phyloP scores from a whole-genome alignment of 805 yeast genomes.

The Candida ortonii region DNA sequence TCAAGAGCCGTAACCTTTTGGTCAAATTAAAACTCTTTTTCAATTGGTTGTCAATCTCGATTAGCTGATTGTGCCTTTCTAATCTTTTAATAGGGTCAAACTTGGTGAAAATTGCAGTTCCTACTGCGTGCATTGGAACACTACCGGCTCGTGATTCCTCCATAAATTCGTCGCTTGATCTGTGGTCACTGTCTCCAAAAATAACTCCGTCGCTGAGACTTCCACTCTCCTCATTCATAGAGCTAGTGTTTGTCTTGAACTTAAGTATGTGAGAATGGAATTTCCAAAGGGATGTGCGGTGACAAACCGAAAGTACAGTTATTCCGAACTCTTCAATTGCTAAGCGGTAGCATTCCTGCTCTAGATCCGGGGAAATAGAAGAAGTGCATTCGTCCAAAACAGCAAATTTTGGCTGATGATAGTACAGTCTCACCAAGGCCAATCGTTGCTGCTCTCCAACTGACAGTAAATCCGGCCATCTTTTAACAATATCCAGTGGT shows the following conservation, averaged over 20 bases:
- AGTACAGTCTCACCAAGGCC: slow-evolving; percentile 90
- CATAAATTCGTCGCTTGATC: slow-evolving; percentile 8
- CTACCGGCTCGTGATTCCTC: slow-evolving; percentile 60
- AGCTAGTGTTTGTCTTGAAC: slow-evolving; percentile 36
- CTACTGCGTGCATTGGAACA: slow-evolving; percentile 16
- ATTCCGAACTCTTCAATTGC: slow-evolving; percentile 73
- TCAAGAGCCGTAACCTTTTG: slow-evolving; percentile 64
- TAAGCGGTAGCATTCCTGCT: slow-evolving; percentile 79
- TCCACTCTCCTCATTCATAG: slow-evolving; percentile 6
- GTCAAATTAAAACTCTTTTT: slow-evolving; percentile 68
- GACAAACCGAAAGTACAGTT: slow-evolving; percentile 86
- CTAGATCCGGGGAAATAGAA: slow-evolving; percentile 88
- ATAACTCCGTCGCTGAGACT: slow-evolving; percentile 9
- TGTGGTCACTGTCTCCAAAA: too few relatives aligned
- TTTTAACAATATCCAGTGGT: slow-evolving; percentile 66
- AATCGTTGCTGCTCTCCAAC: slow-evolving; percentile 91
- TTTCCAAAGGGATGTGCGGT: slow-evolving; percentile 88
- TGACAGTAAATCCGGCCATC: slow-evolving; percentile 87
- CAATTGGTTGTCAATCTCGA: slow-evolving; percentile 63
- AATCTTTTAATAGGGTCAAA: slow-evolving; percentile 75
- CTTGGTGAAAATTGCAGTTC: slow-evolving; percentile 39
- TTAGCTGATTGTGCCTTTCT: slow-evolving; percentile 72
- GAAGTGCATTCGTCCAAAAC: slow-evolving; percentile 95
- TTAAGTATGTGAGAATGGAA: slow-evolving; percentile 81
- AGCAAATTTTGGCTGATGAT: slow-evolving; percentile 90